phyloP scores from a whole-genome alignment of 805 yeast species.

The Citeromyces matritensis region DNA sequence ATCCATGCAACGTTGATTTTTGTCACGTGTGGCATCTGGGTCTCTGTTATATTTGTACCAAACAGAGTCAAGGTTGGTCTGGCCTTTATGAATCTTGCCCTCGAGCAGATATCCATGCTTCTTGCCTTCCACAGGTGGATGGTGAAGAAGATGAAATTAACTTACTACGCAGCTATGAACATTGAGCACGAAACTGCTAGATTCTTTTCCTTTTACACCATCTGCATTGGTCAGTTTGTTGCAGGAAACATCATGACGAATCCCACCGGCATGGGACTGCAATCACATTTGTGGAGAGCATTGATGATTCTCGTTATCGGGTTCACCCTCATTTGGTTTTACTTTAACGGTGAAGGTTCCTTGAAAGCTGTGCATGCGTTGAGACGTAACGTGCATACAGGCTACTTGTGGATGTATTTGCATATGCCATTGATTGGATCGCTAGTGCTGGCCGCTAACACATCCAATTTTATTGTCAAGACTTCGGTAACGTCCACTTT shows the following conservation, averaged over 20 bases:
- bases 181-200: constrained; percentile 58
- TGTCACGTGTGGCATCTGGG: constrained; percentile 28
- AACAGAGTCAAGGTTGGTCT: constrained; percentile 29
- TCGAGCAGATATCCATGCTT: constrained; percentile 25
- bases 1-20: constrained; percentile 17
- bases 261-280: constrained; percentile 28
- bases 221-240: constrained; percentile 52
- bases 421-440: constrained; percentile 39
- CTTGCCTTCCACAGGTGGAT: constrained; percentile 29
- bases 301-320: constrained; percentile 30
- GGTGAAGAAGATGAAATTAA: constrained; percentile 24
- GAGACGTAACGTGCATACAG: constrained; percentile 28
- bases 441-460: constrained; percentile 41
- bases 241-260: constrained; percentile 32
- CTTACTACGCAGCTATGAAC: constrained; percentile 42
- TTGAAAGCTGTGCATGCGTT: constrained; percentile 35
- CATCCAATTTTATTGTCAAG: constrained; percentile 7
- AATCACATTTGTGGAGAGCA: constrained; percentile 28
- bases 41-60: constrained; percentile 30
- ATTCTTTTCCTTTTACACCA: constrained; percentile 38
- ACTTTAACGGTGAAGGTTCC: constrained; percentile 36
- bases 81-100: constrained; percentile 19
- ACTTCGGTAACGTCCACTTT: not conserved
- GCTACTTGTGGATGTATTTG: constrained; percentile 25
- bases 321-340: constrained; percentile 34